These are phyloP conservation scores for Rhodotorula sp. DNA, from an alignment of 1,284 basidiomycete species.

Conservation along the genomic window DNA sequence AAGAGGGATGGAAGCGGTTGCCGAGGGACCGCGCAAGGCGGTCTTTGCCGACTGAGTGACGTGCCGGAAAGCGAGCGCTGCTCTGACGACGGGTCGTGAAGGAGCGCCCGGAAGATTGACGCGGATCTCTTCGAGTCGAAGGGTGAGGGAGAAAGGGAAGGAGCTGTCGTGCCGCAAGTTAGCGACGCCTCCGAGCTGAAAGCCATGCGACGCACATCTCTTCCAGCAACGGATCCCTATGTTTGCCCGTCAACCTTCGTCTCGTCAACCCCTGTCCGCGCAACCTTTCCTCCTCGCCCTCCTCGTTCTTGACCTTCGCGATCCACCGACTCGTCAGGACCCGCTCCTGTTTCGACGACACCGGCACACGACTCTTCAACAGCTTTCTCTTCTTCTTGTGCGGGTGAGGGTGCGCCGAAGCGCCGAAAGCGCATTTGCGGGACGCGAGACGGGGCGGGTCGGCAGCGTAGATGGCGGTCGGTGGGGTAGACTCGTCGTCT, in stretches of 20 bases:
- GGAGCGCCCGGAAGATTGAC: background rate
- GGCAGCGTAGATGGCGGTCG: too few relatives aligned
- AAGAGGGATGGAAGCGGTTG: background rate
- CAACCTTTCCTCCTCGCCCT: background rate
- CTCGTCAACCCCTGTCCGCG: background rate
- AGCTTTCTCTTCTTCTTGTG: background rate
- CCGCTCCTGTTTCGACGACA: too few relatives aligned
- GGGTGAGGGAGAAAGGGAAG: background rate
- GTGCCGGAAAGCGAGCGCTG: background rate
- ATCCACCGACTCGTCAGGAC: too few relatives aligned
- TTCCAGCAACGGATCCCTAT: background rate
- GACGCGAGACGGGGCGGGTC: too few relatives aligned
- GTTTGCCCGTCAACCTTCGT: too few relatives aligned
- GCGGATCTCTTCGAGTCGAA: conserved; percentile 1
- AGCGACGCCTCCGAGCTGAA: too few relatives aligned
- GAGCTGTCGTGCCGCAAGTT: background rate
- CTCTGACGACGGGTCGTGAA: background rate
- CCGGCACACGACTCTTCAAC: background rate
- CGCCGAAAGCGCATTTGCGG: background rate
- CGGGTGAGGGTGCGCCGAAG: background rate
- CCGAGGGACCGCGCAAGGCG: background rate
- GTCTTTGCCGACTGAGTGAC: background rate
- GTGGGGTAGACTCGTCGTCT: background rate
- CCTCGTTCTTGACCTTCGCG: background rate
- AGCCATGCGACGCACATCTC: background rate